Percentiles rank a stretch among this genome's conserved stretches.
Conservation (phyloP, 495 filamentous ascomycete genomes). For the Platismatia glauca region DNA sequence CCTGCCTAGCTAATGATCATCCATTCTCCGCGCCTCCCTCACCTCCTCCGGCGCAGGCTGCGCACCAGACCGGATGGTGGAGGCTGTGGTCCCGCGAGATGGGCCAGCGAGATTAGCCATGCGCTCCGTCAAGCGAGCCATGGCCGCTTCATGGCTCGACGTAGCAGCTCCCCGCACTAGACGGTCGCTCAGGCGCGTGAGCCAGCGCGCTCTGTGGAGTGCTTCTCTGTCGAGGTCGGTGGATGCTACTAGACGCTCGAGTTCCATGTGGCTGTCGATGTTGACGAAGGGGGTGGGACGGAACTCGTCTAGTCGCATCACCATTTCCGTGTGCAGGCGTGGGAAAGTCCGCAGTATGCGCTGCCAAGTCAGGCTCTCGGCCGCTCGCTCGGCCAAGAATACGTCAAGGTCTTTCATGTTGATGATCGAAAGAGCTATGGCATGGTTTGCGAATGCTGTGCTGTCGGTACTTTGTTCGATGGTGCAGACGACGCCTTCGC, state of each 20-base stretch:
- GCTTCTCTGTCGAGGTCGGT: background rate
- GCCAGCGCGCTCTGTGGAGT: background rate
- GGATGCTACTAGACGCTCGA: background rate
- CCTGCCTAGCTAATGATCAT: background rate
- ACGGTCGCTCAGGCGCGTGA: background rate
- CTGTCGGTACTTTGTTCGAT: background rate
- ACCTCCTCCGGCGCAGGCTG: background rate
- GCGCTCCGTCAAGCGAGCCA: background rate
- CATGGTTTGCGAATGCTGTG: background rate
- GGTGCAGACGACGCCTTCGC: constrained; percentile 3
- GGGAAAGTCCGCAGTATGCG: background rate
- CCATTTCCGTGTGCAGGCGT: background rate
- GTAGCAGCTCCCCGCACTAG: background rate
- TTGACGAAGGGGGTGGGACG: background rate
- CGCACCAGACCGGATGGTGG: background rate
- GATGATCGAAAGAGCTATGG: background rate
- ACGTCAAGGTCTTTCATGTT: background rate
- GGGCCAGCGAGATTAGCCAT: background rate
- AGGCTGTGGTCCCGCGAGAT: background rate
- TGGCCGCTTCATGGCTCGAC: background rate
- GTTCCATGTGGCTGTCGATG: background rate
- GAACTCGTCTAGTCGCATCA: background rate
- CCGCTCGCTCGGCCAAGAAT: background rate
- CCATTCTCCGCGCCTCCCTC: background rate
- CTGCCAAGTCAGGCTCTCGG: background rate